Evolutionary conservation across 345 rosid genomes (phyloP).

Genomic region (Excoecaria agallocha): DNA sequence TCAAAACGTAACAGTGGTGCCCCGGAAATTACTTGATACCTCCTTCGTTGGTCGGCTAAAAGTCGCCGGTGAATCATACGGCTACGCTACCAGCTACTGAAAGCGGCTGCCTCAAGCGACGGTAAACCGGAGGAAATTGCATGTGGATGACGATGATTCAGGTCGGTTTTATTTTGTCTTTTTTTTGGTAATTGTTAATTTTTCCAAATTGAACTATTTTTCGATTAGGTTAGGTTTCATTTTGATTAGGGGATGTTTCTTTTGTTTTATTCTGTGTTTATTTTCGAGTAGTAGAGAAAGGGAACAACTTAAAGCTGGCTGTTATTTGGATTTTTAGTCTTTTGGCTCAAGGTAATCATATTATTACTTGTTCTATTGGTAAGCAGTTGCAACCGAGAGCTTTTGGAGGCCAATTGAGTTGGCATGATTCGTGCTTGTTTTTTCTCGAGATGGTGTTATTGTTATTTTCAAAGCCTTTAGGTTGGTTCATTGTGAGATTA

Average conservation of each 20-base stretch:
- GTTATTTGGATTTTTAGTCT: background rate
- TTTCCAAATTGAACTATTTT: background rate
- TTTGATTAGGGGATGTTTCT: background rate
- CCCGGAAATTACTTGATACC: background rate
- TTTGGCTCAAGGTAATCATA: background rate
- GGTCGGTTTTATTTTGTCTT: constrained; percentile 6
- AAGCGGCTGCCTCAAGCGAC: background rate
- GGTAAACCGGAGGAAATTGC: background rate
- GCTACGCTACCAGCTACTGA: background rate
- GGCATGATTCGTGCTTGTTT: background rate
- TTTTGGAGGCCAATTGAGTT: background rate
- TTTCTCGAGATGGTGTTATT: background rate
- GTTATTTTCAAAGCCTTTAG: background rate
- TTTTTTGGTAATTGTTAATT: too few species aligned
- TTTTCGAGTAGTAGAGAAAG: background rate
- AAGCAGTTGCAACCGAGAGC: background rate
- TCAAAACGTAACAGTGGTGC: background rate
- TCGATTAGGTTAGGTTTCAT: background rate
- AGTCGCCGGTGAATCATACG: constrained; percentile 5
- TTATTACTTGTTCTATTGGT: background rate
- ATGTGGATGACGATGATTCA: constrained; percentile 18
- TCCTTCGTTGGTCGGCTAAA: background rate
- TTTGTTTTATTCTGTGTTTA: background rate
- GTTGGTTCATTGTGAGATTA: background rate
- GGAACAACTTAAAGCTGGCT: background rate